Conservation (phyloP, 768 basidiomycete genomes). For the Auriscalpium orientale region DNA sequence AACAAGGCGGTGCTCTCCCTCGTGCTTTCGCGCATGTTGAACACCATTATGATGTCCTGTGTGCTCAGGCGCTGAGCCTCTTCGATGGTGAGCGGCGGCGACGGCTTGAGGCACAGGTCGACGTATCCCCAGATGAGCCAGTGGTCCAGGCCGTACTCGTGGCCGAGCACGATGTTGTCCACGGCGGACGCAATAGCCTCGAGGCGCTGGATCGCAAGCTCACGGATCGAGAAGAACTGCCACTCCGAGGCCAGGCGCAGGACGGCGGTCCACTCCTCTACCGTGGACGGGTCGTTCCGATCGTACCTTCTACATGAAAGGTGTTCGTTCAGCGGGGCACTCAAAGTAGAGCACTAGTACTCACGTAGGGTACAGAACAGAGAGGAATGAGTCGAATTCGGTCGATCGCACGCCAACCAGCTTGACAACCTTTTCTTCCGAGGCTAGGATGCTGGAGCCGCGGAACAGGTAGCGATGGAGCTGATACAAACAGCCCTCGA, state of each 20-base stretch:
- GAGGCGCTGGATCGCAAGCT: constrained; percentile 8
- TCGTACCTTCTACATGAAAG: constrained; percentile 3
- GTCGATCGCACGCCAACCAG: constrained; percentile 1
- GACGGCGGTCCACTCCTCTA: constrained; percentile 15
- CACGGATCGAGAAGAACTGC: constrained; percentile 13
- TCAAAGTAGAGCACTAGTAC: background rate
- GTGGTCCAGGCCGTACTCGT: constrained; percentile 6
- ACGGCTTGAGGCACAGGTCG: constrained; percentile 10
- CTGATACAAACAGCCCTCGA: background rate
- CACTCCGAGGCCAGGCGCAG: constrained; percentile 14
- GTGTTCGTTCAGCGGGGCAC: background rate
- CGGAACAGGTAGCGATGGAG: background rate
- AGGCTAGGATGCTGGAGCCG: too few species aligned
- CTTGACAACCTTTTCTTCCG: background rate
- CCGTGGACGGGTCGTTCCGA: constrained; percentile 1
- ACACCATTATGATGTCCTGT: constrained; percentile 9
- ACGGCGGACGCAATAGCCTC: constrained; percentile 11
- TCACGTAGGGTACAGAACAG: constrained; percentile 13
- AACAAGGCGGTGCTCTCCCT: background rate
- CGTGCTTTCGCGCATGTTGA: constrained; percentile 10
- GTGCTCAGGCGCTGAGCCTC: constrained; percentile 10
- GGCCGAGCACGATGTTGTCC: constrained; percentile 11
- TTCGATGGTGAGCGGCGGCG: constrained; percentile 3
- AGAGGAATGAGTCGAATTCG: constrained; percentile 14
- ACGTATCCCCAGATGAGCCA: constrained; percentile 8